Evolutionary conservation across 148 eudicot genomes (phyloP), one percentile per base, ranked within the genome.

Genomic region (Hydrangea macrophylla): DNA sequence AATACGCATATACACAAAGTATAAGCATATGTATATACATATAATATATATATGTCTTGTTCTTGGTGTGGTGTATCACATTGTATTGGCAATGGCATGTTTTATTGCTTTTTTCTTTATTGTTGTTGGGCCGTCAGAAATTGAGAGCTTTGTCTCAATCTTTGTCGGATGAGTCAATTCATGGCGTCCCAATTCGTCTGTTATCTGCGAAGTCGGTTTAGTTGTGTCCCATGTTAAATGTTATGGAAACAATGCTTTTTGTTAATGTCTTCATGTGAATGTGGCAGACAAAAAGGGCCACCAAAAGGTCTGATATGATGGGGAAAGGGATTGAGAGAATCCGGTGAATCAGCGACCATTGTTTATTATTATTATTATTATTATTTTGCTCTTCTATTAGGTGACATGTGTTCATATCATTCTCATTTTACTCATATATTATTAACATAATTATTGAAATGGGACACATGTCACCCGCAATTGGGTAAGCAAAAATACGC

Each of bases 171-270:
- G 28, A 50, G 57, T n/a, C n/a, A n/a, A n/a, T n/a, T 36, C 33
- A 37, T 64, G 67, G 79, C 22, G 55, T 76, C 58, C 50, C 13
- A 23, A 55, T 75, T 75, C 70, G 79, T 70, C 70, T 60, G 42
- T 53, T 30, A 6, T 60, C 7, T 35, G 48, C n/a, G 48, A 8
- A 27, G 69, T 48, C 50, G 58, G 53, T 64, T 28, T 44, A 11
- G 10, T n/a, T 32, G 30, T 44, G 45, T 22, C 58, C 59, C 55
- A 22, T 54, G 17, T 30, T 67, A 32, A 18, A 23, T 20, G 15
- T 45, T 55, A 45, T 33, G 60, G 45, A 22, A 53, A 35, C 5
- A 51, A 53, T 13, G 25, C 28, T 53, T 27, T 8, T 33, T 55
- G 18, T 51, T 35, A 25, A 13, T 32, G 40, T 48, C 10, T 25